Conservation (phyloP, 2,329 filamentous ascomycete species). For the Apiospora sp. region DNA sequence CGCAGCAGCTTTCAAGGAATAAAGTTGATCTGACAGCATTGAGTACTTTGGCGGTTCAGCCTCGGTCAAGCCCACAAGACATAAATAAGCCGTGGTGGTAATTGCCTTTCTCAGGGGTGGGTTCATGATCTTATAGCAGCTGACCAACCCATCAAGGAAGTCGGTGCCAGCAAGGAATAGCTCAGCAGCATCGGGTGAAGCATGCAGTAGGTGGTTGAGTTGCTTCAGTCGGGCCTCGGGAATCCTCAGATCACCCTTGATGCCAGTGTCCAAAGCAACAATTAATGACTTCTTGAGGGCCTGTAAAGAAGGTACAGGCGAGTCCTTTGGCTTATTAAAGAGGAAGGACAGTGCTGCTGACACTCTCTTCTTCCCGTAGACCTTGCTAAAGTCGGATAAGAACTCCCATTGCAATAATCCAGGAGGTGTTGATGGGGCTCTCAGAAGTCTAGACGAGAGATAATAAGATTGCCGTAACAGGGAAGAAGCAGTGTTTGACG, state of each 20-base stretch:
- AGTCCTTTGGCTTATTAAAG: slow-evolving; percentile 58
- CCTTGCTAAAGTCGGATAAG: slow-evolving; percentile 71
- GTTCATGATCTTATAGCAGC: slow-evolving; percentile 71
- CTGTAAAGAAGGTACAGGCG: slow-evolving; percentile 63
- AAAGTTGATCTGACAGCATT: slow-evolving; percentile 82
- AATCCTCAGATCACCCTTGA: slow-evolving; percentile 61
- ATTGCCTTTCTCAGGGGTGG: slow-evolving; percentile 71
- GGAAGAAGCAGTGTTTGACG: slow-evolving; percentile 44
- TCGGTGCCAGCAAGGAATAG: slow-evolving; percentile 86
- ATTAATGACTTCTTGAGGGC: slow-evolving; percentile 69
- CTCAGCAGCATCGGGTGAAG: slow-evolving; percentile 62
- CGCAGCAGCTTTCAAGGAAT: slow-evolving; percentile 76
- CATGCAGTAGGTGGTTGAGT: slow-evolving; percentile 70
- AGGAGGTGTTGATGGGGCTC: slow-evolving; percentile 50
- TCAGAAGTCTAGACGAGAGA: slow-evolving; percentile 66
- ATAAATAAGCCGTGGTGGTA: slow-evolving; percentile 77
- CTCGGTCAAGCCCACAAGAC: slow-evolving; percentile 74
- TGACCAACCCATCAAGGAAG: slow-evolving; percentile 79
- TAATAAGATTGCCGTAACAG: slow-evolving; percentile 72
- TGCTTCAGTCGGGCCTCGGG: slow-evolving; percentile 63
- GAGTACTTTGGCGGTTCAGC: slow-evolving; percentile 74
- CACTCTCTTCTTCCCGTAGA: slow-evolving; percentile 70
- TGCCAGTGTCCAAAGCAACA: slow-evolving; percentile 67
- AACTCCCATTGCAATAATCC: slow-evolving; percentile 70
- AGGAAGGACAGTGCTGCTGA: slow-evolving; percentile 57